Evolutionary conservation across 345 rosid species (phyloP), one percentile per base, ranked within the genome.

Genomic region (Sonneratia caseolaris): DNA sequence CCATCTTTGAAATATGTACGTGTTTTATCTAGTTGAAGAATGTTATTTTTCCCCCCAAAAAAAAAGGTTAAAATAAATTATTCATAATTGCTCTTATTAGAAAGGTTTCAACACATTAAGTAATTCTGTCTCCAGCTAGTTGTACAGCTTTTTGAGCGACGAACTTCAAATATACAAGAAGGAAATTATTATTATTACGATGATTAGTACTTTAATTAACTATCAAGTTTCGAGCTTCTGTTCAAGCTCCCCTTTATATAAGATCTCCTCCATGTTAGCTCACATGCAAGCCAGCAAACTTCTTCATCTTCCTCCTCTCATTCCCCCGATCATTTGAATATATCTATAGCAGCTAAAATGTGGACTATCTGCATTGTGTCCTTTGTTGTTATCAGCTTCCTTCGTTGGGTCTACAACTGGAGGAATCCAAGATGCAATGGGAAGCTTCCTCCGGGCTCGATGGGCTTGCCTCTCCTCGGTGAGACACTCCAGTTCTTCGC

Each of bases 361-460:
- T 75, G 76, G 90, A 82, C 90, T 45, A 68, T 84, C 57, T 81
- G 65, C 76, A 71, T 86, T 75, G 91, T 82, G 77, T 83, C 83
- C 71, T 62, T 91, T 72, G 49, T 86, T 74, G 53, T 89, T 69
- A 55, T 79, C 70, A 76, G 83, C 80, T 72, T 88, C 68, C 76
- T 85, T 42, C 79, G 67, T 75, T 91, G 90, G 91, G 68, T 89
- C 73, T 79, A 87, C 76, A 79, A 70, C 68, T 88, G 96, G 98
- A 86, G 79, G 73, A 84, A 91, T 75, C 98, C 98, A 18, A 89
- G 78, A 84, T 89, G 97, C 81, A 85, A 73, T 71, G 98, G 97
- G 5, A 87, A 88, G 72, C 91, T 93, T 70, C 98, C 97, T 14
- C 97, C 98, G 7, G 98, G 98, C 68, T 93, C 98, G 0, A 91